Percentiles rank a stretch among this genome's conserved stretches.
These are phyloP conservation scores for Venturia pyrina DNA, from an alignment of 2,329 filamentous ascomycete species.

Conservation along the genomic window DNA sequence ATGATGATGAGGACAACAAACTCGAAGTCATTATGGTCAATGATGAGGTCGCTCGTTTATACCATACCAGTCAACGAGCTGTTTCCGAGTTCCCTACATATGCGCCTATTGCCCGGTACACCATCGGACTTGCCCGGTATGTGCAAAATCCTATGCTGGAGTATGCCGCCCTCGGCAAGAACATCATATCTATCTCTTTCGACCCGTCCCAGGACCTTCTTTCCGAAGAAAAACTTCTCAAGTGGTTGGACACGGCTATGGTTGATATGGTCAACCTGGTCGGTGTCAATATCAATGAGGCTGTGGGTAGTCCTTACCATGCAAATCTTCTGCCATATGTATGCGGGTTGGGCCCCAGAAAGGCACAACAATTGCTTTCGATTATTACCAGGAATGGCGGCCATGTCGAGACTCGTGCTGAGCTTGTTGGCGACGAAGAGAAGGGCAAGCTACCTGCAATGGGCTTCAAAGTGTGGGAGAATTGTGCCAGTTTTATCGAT, in stretches of 20 bases:
- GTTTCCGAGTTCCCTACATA: slow-evolving; percentile 71
- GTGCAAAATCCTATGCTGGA: slow-evolving; percentile 94
- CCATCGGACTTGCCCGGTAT: slow-evolving; percentile 79
- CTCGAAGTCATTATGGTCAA: slow-evolving; percentile 88
- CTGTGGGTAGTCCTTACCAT: slow-evolving; percentile 68
- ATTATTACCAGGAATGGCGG: slow-evolving; percentile 88
- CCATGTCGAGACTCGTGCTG: slow-evolving; percentile 70
- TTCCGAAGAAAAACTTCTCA: slow-evolving; percentile 75
- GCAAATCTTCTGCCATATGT: slow-evolving; percentile 86
- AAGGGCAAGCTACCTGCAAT: slow-evolving; percentile 69
- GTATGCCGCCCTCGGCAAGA: slow-evolving; percentile 84
- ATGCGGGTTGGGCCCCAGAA: slow-evolving; percentile 82
- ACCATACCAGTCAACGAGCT: slow-evolving; percentile 80
- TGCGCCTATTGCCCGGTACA: slow-evolving; percentile 73
- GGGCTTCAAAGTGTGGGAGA: slow-evolving; percentile 86
- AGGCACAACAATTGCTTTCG: slow-evolving; percentile 76
- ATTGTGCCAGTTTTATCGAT: slow-evolving; percentile 90
- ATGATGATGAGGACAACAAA: slow-evolving; percentile 62
- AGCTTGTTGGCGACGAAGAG: slow-evolving; percentile 81
- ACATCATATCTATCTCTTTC: slow-evolving; percentile 78
- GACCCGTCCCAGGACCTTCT: slow-evolving; percentile 84
- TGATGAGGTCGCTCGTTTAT: slow-evolving; percentile 92
- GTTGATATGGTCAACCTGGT: slow-evolving; percentile 98
- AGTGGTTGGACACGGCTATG: slow-evolving; percentile 87
- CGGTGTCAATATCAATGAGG: slow-evolving; percentile 91